Evolutionary conservation across 345 rosid species (phyloP), one percentile per base, ranked within the genome.

Genomic region (Citrus sinensis): DNA sequence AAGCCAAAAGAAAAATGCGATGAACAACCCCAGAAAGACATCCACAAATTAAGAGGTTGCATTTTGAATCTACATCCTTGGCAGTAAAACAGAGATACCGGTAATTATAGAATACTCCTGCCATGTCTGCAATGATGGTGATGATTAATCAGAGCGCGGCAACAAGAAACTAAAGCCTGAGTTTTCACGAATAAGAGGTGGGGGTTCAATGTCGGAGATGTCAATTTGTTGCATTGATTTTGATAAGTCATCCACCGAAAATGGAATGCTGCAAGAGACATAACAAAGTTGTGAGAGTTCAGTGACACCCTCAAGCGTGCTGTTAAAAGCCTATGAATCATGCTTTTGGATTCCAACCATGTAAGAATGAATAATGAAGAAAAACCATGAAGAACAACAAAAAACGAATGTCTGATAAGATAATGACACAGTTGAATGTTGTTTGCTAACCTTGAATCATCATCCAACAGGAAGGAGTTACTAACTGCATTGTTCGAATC

Each of bases 401-500:
- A 59, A 29, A 25, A 30, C 0, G 16, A 22, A 56, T 11, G 46
- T 32, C 70, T 37, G 42, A 17, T 32, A 67, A 29, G 16, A 65
- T 63, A 46, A 19, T n/a, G 24, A 49, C 55, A 39, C 42, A 29
- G 56, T 14, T n/a, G 56, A 22, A 70, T 37, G 3, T 19, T 34
- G 16, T 55, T 54, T 25, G 75, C 83, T 70, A 69, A 94, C 99
- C 99, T 95, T 30, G 98, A 95, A 84, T 95, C 99, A 56, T 95
- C 99, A 74, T 95, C 99, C 77, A 95, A 79, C 70, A 95, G 88
- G 89, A 95, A 95, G 19, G 99, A 95, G 80, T 86, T 95, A 78
- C 98, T 93, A 76, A 92, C 97, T 20, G 98, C 99, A 79, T 91
- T 92, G 86, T 91, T 92, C 0, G 98, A 93, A 92, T 92, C 98